These are phyloP conservation scores for Dryadomyces quercivorus DNA, from an alignment of 2,329 filamentous ascomycete species.

Conservation along the genomic window DNA sequence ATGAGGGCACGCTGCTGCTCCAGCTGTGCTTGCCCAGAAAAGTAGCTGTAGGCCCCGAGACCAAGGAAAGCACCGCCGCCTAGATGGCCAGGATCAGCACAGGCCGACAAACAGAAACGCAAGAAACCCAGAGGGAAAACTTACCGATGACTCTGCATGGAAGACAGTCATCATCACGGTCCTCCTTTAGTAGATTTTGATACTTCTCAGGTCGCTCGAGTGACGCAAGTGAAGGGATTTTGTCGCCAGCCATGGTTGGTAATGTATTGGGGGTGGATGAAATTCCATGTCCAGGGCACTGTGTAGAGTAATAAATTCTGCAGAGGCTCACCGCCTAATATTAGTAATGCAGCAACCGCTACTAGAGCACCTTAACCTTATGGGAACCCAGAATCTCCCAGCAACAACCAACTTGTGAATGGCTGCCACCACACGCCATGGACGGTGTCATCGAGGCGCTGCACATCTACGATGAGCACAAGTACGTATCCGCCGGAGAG, in stretches of 20 bases:
- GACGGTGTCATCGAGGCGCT: slow-evolving; percentile 85
- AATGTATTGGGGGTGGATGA: background rate
- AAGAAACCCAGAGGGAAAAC: slow-evolving; percentile 14
- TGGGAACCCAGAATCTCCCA: background rate
- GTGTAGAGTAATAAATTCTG: background rate
- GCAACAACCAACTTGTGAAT: background rate
- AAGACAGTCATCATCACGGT: slow-evolving; percentile 53
- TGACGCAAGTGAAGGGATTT: slow-evolving; percentile 36
- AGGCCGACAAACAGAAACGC: background rate
- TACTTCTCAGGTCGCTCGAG: slow-evolving; percentile 51
- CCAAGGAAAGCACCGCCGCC: slow-evolving; percentile 65
- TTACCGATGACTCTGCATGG: slow-evolving; percentile 61
- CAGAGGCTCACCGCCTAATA: background rate
- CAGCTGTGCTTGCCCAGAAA: slow-evolving; percentile 61
- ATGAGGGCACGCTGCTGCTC: slow-evolving; percentile 53
- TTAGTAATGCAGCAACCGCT: background rate
- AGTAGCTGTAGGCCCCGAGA: slow-evolving; percentile 65
- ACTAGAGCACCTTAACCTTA: too few species aligned
- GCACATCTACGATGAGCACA: slow-evolving; percentile 93
- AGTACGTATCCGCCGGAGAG: slow-evolving; percentile 39
- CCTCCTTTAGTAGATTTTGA: slow-evolving; percentile 42
- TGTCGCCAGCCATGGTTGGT: slow-evolving; percentile 31
- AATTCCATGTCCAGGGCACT: background rate
- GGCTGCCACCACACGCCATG: slow-evolving; percentile 35
- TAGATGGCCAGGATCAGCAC: slow-evolving; percentile 19